Conservation (phyloP, 2,329 filamentous ascomycete genomes). For the Xylariaceae sp. region DNA sequence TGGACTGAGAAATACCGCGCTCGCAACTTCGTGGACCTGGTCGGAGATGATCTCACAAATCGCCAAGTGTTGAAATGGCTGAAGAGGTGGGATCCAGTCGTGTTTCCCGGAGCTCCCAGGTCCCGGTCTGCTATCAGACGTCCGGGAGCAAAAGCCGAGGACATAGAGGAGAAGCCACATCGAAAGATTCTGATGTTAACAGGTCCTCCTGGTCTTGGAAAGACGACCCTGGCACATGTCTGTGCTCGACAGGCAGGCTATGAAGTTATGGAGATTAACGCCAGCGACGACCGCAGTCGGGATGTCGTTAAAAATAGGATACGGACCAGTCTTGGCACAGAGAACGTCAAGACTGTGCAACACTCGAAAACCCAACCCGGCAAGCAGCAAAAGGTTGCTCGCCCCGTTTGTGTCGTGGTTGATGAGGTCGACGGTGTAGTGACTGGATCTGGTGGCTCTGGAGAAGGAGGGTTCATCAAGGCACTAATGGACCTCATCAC, state of each 20-base stretch:
- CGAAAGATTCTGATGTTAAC: slow-evolving; percentile 89
- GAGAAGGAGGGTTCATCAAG: slow-evolving; percentile 94
- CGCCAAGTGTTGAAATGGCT: slow-evolving; percentile 90
- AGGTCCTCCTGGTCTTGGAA: slow-evolving; percentile 90
- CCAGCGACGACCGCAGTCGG: slow-evolving; percentile 90
- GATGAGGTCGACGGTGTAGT: slow-evolving; percentile 98
- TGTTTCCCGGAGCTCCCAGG: slow-evolving; percentile 80
- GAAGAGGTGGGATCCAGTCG: slow-evolving; percentile 90
- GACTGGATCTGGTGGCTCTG: slow-evolving; percentile 74
- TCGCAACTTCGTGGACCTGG: slow-evolving; percentile 87
- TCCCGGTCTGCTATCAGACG: slow-evolving; percentile 57
- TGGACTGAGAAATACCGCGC: slow-evolving; percentile 99
- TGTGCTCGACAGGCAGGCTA: slow-evolving; percentile 96
- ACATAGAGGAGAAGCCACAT: slow-evolving; percentile 76
- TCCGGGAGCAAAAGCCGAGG: slow-evolving; percentile 53
- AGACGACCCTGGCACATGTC: slow-evolving; percentile 95
- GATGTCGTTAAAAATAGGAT: slow-evolving; percentile 92
- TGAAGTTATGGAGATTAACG: slow-evolving; percentile 96
- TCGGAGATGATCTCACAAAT: slow-evolving; percentile 94
- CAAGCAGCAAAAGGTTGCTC: slow-evolving; percentile 73
- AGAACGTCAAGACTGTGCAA: slow-evolving; percentile 83
- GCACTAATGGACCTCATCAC: slow-evolving; percentile 90
- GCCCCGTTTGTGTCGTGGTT: slow-evolving; percentile 90
- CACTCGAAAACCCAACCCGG: slow-evolving; percentile 59
- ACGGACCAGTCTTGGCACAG: slow-evolving; percentile 88